Evolutionary conservation across 164 flowering plant species (phyloP).

Genomic region (Chimonanthus salicifolius): DNA sequence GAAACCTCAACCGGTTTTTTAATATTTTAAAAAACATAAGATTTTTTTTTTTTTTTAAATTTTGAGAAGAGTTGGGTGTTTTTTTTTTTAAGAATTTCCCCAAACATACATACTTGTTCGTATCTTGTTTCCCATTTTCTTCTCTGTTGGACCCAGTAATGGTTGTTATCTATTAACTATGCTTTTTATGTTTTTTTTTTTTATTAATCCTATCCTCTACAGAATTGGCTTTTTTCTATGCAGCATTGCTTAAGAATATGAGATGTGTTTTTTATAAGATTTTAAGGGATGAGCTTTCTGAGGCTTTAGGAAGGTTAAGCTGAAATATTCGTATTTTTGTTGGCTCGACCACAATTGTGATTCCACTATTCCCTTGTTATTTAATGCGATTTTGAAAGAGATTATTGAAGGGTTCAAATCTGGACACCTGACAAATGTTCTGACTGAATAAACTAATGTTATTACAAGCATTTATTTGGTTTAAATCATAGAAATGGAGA

Average conservation of each 20-base stretch:
- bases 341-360: neutral
- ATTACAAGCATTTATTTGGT: neutral
- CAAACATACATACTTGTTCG: too few species aligned
- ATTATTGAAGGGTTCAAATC: neutral
- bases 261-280: neutral
- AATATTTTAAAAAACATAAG: too few species aligned
- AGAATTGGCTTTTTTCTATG: neutral
- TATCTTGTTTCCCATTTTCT: too few species aligned
- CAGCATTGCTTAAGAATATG: neutral
- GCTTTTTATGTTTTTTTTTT: too few species aligned
- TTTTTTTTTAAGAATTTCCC: too few species aligned
- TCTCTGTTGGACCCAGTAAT: too few species aligned
- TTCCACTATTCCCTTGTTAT: neutral
- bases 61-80: too few species aligned
- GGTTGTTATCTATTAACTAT: too few species aligned
- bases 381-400: neutral
- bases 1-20: too few species aligned
- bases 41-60: too few species aligned
- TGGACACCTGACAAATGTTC: too few species aligned
- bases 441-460: neutral
- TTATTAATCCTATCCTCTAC: too few species aligned
- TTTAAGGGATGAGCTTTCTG: neutral
- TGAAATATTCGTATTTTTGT: neutral
- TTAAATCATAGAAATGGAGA: neutral
- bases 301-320: neutral